A percentile compares a stretch with the other conserved stretches of the same genome.
These are phyloP conservation scores for Perkinsus chesapeaki DNA, from an alignment of 169 alveolate genomes.

Conservation along the genomic window DNA sequence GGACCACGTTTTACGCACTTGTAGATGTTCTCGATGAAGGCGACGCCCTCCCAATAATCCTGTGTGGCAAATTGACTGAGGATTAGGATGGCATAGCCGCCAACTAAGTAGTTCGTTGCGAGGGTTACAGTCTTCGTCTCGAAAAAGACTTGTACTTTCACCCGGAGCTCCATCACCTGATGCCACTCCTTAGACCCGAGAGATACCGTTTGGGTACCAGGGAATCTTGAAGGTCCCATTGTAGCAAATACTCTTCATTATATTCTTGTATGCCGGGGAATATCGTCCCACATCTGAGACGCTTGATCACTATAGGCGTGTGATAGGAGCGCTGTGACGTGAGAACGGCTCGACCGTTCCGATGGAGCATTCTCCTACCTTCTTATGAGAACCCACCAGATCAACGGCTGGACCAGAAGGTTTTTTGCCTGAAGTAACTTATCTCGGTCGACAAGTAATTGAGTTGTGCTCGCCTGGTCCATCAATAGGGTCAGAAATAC, in stretches of 20 bases:
- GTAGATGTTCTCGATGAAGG: background rate
- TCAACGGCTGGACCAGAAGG: background rate
- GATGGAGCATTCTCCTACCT: background rate
- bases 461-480: background rate
- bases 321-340: no score
- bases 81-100: background rate
- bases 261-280: slow-evolving; percentile 11
- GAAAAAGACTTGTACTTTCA: background rate
- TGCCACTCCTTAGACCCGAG: no score
- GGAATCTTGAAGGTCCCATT: slow-evolving; percentile 12
- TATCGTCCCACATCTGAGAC: background rate
- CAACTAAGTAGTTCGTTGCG: background rate
- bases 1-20: background rate
- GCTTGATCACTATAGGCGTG: background rate
- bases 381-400: background rate
- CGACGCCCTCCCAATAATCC: background rate
- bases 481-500: background rate
- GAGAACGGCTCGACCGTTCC: background rate
- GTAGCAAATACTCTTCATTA: slow-evolving; percentile 11
- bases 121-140: background rate
- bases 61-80: background rate
- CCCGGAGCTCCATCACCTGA: background rate
- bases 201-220: background rate
- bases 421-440: background rate
- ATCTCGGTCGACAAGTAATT: background rate